Base-by-base conservation (phyloP, 1,139 yeast genomes). In the Scheffersomyces titani region DNA sequence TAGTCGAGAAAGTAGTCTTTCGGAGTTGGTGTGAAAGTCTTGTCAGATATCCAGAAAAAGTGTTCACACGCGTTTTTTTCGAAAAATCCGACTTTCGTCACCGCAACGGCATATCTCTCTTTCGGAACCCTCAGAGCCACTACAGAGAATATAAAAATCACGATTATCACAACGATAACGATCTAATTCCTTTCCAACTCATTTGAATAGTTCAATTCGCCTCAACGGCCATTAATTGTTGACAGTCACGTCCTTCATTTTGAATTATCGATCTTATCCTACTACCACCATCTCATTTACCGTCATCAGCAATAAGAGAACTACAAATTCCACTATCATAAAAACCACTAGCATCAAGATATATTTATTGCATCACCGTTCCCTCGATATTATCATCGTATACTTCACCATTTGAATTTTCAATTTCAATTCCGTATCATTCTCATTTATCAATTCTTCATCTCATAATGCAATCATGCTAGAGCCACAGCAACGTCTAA, bases 401-500 rank as follows among this genome's bases (percentile, higher is more conserved):
- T 30, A 11, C 40, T 7, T 30, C 40, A 5, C 4, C 13, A 30
- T 30, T 30, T 11, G 40, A 30, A 30, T 30, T 6, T 9, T 11
- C 40, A 9, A 11, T 30, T 30, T 11, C 40, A 30, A 11, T 30
- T 30, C 11, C 40, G 16, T 11, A 30, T 11, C 16, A 7, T 30
- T 9, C 13, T 30, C 40, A 4, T 30, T 30, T 30, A 9, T 30
- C 5, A 5, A 11, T 5, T 30, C 13, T 1, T 11, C 40, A 30
- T 45, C 5, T 21, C 19, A 22, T n/a, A 19, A 52, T 36, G 46
- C 49, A 51, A 30, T 6, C 16, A 83, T 86, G 83, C 71, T 81
- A 46, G 96, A 89, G 56, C 92, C 96, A 0, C 77, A 86, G 52
- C 71, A 77, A 45, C 77, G 98, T 57, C 82, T 94, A 44, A 83